A percentile compares a stretch with the other conserved stretches of the same genome.
phyloP scores from a whole-genome alignment of 1,284 basidiomycete genomes.

The Tilletia walkeri region DNA sequence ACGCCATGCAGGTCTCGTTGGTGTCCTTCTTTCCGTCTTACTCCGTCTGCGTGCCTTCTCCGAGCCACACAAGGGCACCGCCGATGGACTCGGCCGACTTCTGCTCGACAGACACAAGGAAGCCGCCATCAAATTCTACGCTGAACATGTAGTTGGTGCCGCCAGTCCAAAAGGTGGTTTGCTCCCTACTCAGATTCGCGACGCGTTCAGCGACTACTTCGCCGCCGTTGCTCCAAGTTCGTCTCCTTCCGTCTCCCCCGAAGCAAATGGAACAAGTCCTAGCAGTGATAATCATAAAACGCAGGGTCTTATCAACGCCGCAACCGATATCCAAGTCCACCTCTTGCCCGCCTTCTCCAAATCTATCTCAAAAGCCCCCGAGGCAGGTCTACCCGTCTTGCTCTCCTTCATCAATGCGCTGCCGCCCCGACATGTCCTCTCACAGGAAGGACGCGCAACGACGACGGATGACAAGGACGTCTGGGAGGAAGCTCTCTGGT shows the following conservation, averaged over 20 bases:
- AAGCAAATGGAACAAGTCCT: too few species aligned
- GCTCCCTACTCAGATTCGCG: constrained; percentile 26
- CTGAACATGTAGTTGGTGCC: constrained; percentile 41
- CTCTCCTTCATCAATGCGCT: constrained; percentile 28
- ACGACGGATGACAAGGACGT: too few species aligned
- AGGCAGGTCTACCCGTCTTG: constrained; percentile 39
- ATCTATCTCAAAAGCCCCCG: constrained; percentile 51
- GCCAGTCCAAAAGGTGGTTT: constrained; percentile 31
- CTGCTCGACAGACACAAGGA: constrained; percentile 28
- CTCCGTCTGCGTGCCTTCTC: constrained; percentile 38
- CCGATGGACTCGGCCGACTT: constrained; percentile 33
- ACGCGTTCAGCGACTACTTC: constrained; percentile 43
- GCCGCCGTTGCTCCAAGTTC: constrained; percentile 1
- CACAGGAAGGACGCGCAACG: neutral
- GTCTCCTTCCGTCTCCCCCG: too few species aligned
- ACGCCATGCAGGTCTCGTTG: constrained; percentile 31
- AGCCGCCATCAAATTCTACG: constrained; percentile 41
- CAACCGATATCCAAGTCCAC: constrained; percentile 31
- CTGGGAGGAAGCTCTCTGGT: constrained; percentile 3
- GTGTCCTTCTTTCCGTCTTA: constrained; percentile 35
- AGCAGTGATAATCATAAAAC: too few species aligned
- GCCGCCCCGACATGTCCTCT: constrained; percentile 21
- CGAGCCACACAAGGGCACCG: constrained; percentile 37
- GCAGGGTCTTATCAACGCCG: neutral
- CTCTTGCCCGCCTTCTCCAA: constrained; percentile 51